A percentile compares a stretch with the other conserved stretches of the same genome.
These are phyloP conservation scores for Phytophthora sojae DNA, from an alignment of 352 stramenopile species.

Conservation along the genomic window DNA sequence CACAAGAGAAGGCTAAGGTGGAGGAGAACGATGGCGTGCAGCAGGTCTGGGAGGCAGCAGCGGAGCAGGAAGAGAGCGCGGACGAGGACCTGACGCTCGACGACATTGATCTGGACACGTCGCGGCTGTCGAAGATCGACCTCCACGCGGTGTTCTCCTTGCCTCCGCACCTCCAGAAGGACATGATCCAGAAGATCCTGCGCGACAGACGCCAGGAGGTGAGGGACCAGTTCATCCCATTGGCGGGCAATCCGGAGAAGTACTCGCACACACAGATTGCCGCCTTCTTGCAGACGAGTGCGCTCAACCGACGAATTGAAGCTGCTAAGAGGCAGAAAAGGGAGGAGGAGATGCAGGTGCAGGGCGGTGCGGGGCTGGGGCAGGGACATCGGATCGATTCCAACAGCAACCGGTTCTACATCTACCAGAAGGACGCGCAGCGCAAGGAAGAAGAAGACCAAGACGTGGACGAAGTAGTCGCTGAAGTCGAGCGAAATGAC, in stretches of 20 bases:
- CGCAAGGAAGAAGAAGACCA: conserved; percentile 27
- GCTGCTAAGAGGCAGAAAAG: conserved; percentile 63
- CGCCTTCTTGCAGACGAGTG: conserved; percentile 94
- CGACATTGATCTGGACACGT: conserved; percentile 71
- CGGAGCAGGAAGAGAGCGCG: conserved; percentile 32
- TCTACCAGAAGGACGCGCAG: conserved; percentile 58
- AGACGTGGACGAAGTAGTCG: conserved; percentile 39
- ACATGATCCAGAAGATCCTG: conserved; percentile 92
- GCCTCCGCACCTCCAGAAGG: conserved; percentile 90
- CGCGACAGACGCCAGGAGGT: conserved; percentile 89
- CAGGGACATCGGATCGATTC: conserved; percentile 86
- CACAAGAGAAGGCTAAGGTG: conserved; percentile 12
- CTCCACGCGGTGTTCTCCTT: conserved; percentile 91
- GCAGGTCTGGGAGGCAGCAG: conserved; percentile 23
- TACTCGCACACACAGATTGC: conserved; percentile 96
- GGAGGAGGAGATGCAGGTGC: conserved; percentile 55
- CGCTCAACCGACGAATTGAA: conserved; percentile 89
- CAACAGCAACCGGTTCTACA: conserved; percentile 74
- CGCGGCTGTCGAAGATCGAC: conserved; percentile 72
- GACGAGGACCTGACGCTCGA: conserved; percentile 61
- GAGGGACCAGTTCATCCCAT: conserved; percentile 96
- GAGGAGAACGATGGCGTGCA: conserved; percentile 22
- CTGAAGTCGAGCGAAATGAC: conserved; percentile 30
- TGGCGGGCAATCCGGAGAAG: conserved; percentile 93
- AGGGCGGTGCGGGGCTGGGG: conserved; percentile 30